Percentiles rank a stretch among this genome's conserved stretches.
These are phyloP conservation scores for Penicillium palitans DNA, from an alignment of 2,329 filamentous ascomycete genomes.

Conservation along the genomic window DNA sequence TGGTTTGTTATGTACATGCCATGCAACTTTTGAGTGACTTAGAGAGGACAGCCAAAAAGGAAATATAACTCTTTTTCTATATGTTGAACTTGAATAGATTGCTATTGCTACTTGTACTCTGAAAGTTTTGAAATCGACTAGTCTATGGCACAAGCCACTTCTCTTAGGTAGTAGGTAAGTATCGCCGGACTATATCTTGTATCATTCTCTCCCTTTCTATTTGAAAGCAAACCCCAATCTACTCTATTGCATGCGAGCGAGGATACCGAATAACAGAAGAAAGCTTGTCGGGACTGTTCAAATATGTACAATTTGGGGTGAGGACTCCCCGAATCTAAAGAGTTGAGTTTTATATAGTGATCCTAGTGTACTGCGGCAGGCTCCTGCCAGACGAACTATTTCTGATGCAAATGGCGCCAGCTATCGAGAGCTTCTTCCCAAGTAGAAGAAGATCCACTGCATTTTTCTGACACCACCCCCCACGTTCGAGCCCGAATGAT, in stretches of 20 bases:
- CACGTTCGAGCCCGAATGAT: conserved; percentile 79
- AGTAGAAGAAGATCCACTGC: conserved; percentile 58
- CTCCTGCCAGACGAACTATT: conserved; percentile 6
- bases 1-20: not conserved
- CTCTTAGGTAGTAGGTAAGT: not conserved
- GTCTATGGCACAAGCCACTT: not conserved
- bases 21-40: not conserved
- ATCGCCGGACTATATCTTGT: not conserved
- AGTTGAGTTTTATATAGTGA: conserved; percentile 8
- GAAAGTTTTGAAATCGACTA: too few species aligned
- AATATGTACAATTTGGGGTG: not conserved
- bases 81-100: not conserved
- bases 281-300: not conserved
- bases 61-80: not conserved
- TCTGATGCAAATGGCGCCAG: conserved; percentile 55
- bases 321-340: not conserved
- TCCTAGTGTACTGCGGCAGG: not conserved
- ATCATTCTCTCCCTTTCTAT: not conserved
- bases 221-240: fast-evolving
- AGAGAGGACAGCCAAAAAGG: not conserved
- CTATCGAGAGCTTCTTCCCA: conserved; percentile 66
- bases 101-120: too few species aligned
- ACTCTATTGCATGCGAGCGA: not conserved
- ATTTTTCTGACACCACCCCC: conserved; percentile 74
- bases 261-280: too few species aligned